Evolutionary conservation across 1,139 yeast genomes (phyloP).

Genomic region (Blastobotrys elegans): DNA sequence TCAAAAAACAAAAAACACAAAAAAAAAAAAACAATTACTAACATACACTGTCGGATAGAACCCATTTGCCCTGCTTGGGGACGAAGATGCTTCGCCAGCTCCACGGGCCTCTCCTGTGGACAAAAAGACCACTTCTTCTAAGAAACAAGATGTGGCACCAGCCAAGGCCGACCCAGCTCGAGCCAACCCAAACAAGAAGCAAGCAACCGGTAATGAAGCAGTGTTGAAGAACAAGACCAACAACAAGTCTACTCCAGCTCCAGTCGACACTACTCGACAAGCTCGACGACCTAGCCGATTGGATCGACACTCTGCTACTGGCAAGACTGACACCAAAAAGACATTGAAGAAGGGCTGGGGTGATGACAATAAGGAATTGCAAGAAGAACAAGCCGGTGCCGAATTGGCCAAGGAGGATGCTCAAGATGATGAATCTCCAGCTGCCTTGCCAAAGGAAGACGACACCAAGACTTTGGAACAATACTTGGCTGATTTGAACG

Average conservation of each 20-base stretch:
- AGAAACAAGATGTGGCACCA: conserved; percentile 84
- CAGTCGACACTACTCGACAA: conserved; percentile 42
- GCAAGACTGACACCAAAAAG: conserved; percentile 80
- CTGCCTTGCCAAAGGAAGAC: conserved; percentile 32
- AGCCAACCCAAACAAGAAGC: conserved; percentile 41
- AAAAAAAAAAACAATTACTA: not conserved
- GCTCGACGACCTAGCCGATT: conserved; percentile 32
- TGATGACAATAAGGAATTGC: conserved; percentile 53
- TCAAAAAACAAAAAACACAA: not conserved
- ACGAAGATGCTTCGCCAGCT: conserved; percentile 49
- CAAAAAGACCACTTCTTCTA: conserved; percentile 78
- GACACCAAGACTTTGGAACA: conserved; percentile 58
- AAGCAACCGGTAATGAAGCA: conserved; percentile 79
- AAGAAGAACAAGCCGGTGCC: conserved; percentile 61
- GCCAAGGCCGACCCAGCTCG: conserved; percentile 54
- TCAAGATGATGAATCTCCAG: conserved; percentile 33
- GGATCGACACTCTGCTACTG: conserved; percentile 78
- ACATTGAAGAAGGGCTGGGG: conserved; percentile 85
- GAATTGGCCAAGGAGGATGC: conserved; percentile 47
- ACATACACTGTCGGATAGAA: conserved; percentile 21
- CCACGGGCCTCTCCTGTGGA: conserved; percentile 53
- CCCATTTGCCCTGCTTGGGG: conserved; percentile 45
- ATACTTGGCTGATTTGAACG: conserved; percentile 60
- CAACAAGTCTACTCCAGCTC: conserved; percentile 51
- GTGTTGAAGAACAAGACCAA: conserved; percentile 69